These are phyloP conservation scores for Pezicula neosporulosa DNA, from an alignment of 2,329 filamentous ascomycete genomes.

Conservation along the genomic window DNA sequence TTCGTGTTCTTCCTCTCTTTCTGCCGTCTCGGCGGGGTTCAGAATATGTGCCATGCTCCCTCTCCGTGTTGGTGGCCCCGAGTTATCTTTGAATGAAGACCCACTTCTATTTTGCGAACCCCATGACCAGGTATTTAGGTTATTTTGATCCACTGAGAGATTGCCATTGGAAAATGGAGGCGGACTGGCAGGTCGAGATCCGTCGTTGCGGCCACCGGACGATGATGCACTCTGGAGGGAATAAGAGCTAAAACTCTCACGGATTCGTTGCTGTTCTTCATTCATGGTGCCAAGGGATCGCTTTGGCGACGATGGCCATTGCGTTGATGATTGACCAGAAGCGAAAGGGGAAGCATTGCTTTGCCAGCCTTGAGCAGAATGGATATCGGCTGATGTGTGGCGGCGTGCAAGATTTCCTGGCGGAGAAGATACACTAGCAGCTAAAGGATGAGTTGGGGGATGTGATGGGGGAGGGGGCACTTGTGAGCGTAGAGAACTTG, in stretches of 20 bases:
- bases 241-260: slow-evolving; percentile 61
- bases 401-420: slow-evolving; percentile 72
- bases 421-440: slow-evolving; percentile 53
- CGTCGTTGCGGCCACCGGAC: slow-evolving; percentile 22
- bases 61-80: slow-evolving; percentile 60
- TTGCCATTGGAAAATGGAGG: slow-evolving; percentile 26
- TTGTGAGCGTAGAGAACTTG: slow-evolving; percentile 68
- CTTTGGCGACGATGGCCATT: slow-evolving; percentile 67
- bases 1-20: slow-evolving; percentile 61
- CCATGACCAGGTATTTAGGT: slow-evolving; percentile 30
- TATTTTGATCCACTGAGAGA: slow-evolving; percentile 14
- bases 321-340: slow-evolving; percentile 56
- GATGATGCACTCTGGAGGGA: slow-evolving; percentile 39
- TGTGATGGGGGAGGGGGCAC: slow-evolving; percentile 48
- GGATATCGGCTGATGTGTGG: slow-evolving; percentile 94
- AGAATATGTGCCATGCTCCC: slow-evolving; percentile 72
- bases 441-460: slow-evolving; percentile 59
- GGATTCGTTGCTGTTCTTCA: slow-evolving; percentile 60
- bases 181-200: slow-evolving; percentile 26
- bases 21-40: slow-evolving; percentile 65
- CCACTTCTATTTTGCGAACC: slow-evolving; percentile 23
- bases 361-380: slow-evolving; percentile 74
- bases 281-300: slow-evolving; percentile 39
- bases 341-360: slow-evolving; percentile 61
- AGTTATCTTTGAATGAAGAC: slow-evolving; percentile 36